Base-by-base conservation (phyloP, 495 filamentous ascomycete genomes). In the Mycothermus thermophilus region DNA sequence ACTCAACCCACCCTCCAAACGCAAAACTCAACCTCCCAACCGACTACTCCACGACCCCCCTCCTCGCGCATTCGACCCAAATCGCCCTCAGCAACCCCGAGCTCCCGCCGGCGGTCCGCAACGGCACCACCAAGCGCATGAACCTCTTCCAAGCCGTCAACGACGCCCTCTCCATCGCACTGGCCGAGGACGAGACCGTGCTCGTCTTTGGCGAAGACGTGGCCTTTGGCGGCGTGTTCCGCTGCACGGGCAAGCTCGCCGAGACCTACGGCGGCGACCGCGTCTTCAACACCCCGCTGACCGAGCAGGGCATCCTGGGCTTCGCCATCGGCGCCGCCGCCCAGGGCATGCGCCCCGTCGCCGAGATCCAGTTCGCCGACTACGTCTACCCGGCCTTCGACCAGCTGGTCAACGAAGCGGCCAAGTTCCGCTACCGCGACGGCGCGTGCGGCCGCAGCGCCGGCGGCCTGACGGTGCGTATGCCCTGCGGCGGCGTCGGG, bases 311-410 rank as follows among this genome's bases (percentile, higher is more conserved):
- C 1, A 93, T 97, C 46, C 72, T 88, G 33, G 90, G 90, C 0
- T 96, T 96, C 48, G 92, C 79, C 8, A 83, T 94, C 48, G 90
- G 90, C 2, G 72, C 76, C 12, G 88, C 88, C 0, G 79, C 83
- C 13, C 79, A 94, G 59, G 90, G 90, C 5, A 84, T 93, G 80
- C 82, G 79, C 33, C 82, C 90, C 0, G 74, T 97, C 12, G 88
- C 92, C 1, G 90, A 97, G 61, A 90, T 97, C 34, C 90, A 97
- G 58, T 97, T 97, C 50, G 92, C 90, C 23, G 90, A 97, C 58
- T 97, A 97, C 55, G 77, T 97, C 27, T 96, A 79, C 57, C 90
- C 90, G 2, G 86, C 90, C 1, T 96, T 96, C 44, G 90, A 97
- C 51, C 90, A 97, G 69, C 67, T 97, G 25, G 87, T 96, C 42